Base-by-base conservation (phyloP, 116 monocot genomes). In the Iris pallida region DNA sequence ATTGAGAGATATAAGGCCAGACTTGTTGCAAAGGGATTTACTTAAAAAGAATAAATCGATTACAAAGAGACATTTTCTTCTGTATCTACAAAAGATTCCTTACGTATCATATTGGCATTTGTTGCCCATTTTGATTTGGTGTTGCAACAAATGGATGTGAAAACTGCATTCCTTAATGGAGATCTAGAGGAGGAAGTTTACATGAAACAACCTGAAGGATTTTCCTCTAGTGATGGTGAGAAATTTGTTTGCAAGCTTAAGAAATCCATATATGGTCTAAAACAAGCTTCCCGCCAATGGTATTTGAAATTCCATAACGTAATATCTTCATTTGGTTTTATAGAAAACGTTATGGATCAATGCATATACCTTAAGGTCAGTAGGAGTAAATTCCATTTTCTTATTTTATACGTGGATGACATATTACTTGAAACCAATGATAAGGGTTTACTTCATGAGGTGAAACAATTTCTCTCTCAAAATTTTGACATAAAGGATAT, bases 181-280 rank as follows among this genome's bases (percentile, higher is more conserved):
- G 30, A 30, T 1, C 3, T 30, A 30, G 30, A 30, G 30, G 3
- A 30, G 18, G 14, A 56, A n/a, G 56, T 56, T 14, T 56, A 56
- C n/a, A 56, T 56, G 56, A 56, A 56, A 56, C 56, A 56, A 56
- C 7, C 56, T 56, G n/a, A 56, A 56, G n/a, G 56, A 56, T 56
- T 56, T n/a, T 14, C n/a, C 56, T 56, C 56, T 56, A 15, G 56
- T n/a, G 14, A 56, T 14, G 15, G 15, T 56, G 56, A 56, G n/a
- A 0, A 56, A 56, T 15, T 11, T 1, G 56, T 16, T 14, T 56
- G 9, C 56, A 56, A 56, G 5, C 56, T 14, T 2, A 56, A 56
- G 9, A 56, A 56, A 56, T 11, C n/a, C 5, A 56, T 56, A 56
- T 56, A 52, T 30, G 30, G 30, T 30, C 3, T 30, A 30, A 30